phyloP scores from a whole-genome alignment of 2,329 filamentous ascomycete species.

The Fusarium sp. region DNA sequence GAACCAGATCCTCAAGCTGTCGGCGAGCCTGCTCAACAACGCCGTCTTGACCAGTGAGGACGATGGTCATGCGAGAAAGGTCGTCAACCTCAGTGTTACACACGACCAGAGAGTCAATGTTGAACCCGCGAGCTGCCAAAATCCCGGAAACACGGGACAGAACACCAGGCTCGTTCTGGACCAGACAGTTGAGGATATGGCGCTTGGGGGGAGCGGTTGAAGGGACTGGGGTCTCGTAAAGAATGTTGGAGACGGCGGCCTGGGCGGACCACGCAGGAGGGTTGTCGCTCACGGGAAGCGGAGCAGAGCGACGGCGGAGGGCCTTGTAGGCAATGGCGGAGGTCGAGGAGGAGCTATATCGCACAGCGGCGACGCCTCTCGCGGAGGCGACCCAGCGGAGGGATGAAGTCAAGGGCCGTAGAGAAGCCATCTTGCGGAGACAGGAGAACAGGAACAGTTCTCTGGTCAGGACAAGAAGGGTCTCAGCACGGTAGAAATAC shows the following conservation, averaged over 20 bases:
- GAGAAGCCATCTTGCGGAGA: conserved; percentile 53
- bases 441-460: conserved; percentile 33
- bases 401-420: conserved; percentile 53
- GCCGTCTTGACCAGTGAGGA: conserved; percentile 93
- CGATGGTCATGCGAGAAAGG: conserved; percentile 97
- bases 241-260: conserved; percentile 95
- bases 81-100: conserved; percentile 98
- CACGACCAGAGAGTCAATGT: conserved; percentile 97
- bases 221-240: conserved; percentile 94
- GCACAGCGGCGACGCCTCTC: conserved; percentile 44
- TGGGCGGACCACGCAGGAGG: conserved; percentile 87
- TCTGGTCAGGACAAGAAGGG: conserved; percentile 40
- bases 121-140: conserved; percentile 94
- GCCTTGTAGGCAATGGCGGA: conserved; percentile 98
- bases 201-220: conserved; percentile 86
- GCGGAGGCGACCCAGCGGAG: conserved; percentile 48
- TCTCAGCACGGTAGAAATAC: conserved; percentile 32
- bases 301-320: conserved; percentile 86
- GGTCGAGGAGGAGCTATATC: conserved; percentile 68
- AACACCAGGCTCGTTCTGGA: conserved; percentile 98
- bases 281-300: conserved; percentile 79
- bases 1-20: conserved; percentile 95
- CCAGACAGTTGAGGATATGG: conserved; percentile 96
- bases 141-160: conserved; percentile 96
- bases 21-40: conserved; percentile 96